These are phyloP conservation scores for Russula abietina DNA, from an alignment of 768 basidiomycete species.

Conservation along the genomic window DNA sequence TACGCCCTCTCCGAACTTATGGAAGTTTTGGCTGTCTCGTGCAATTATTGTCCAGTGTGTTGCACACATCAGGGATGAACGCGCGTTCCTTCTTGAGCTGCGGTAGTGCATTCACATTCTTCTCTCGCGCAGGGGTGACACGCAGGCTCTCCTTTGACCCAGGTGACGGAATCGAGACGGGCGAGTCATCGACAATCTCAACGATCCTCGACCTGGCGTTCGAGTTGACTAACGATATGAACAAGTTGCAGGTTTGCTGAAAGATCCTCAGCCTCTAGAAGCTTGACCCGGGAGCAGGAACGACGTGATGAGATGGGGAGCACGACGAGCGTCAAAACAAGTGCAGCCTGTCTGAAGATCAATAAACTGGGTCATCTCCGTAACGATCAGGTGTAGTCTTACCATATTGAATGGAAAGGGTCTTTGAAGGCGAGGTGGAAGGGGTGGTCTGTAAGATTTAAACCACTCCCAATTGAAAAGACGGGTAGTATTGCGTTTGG, in stretches of 20 bases:
- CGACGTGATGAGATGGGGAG: constrained; percentile 51
- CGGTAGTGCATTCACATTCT: constrained; percentile 64
- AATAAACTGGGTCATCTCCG: neutral
- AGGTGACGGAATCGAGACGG: neutral
- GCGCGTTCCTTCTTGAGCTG: constrained; percentile 62
- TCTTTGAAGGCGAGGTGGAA: constrained; percentile 7
- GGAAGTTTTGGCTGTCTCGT: constrained; percentile 57
- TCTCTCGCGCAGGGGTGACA: constrained; percentile 51
- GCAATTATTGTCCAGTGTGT: constrained; percentile 66
- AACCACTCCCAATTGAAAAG: constrained; percentile 11
- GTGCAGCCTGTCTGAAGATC: constrained; percentile 39
- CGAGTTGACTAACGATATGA: constrained; percentile 51
- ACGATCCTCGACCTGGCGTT: constrained; percentile 57
- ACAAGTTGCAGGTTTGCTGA: constrained; percentile 46
- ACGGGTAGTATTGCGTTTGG: constrained; percentile 5
- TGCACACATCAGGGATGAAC: constrained; percentile 52
- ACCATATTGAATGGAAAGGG: constrained; percentile 71
- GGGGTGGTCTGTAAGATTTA: constrained; percentile 15
- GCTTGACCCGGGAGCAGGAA: constrained; percentile 59
- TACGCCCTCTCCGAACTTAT: constrained; percentile 57
- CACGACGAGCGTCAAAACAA: constrained; percentile 46
- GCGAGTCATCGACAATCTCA: constrained; percentile 47
- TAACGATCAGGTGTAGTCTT: constrained; percentile 27
- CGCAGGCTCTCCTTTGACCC: constrained; percentile 26
- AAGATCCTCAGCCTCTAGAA: constrained; percentile 50